These are phyloP conservation scores for Lathyrus sativus DNA, from an alignment of 306 rosid genomes.

Conservation along the genomic window DNA sequence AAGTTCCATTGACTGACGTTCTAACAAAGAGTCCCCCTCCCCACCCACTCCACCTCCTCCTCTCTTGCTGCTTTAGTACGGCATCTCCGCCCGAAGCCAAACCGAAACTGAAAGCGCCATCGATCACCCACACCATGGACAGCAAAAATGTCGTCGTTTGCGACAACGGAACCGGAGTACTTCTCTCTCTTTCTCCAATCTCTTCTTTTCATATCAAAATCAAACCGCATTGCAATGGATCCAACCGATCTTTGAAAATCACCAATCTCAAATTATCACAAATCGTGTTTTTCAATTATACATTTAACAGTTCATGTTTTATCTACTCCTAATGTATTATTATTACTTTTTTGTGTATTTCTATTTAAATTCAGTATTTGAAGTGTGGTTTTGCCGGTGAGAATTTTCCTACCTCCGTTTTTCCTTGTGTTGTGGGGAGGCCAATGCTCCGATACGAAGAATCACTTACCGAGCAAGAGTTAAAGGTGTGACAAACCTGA, in stretches of 20 bases:
- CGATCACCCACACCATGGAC: conserved; percentile 55
- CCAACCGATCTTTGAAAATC: conserved; percentile 25
- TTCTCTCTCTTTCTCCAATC: conserved; percentile 4
- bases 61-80: not conserved
- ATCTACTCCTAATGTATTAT: not conserved
- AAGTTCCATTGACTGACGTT: not conserved
- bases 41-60: not conserved
- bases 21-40: not conserved
- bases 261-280: not conserved
- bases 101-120: not conserved
- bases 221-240: conserved; percentile 14
- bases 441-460: conserved; percentile 98
- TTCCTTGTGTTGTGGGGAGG: conserved; percentile 97
- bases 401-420: conserved; percentile 93
- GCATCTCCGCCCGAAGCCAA: not conserved
- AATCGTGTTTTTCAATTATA: not conserved
- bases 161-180: conserved; percentile 98
- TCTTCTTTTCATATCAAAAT: conserved; percentile 17
- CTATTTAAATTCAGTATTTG: conserved; percentile 66
- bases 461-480: conserved; percentile 83
- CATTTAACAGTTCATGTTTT: not conserved
- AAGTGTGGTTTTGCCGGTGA: conserved; percentile 98
- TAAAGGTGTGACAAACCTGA: conserved; percentile 52
- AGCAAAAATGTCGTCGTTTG: conserved; percentile 87
- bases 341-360: not conserved